Base-by-base conservation (phyloP, 2,329 filamentous ascomycete species). In the Hymenoscyphus occultus region DNA sequence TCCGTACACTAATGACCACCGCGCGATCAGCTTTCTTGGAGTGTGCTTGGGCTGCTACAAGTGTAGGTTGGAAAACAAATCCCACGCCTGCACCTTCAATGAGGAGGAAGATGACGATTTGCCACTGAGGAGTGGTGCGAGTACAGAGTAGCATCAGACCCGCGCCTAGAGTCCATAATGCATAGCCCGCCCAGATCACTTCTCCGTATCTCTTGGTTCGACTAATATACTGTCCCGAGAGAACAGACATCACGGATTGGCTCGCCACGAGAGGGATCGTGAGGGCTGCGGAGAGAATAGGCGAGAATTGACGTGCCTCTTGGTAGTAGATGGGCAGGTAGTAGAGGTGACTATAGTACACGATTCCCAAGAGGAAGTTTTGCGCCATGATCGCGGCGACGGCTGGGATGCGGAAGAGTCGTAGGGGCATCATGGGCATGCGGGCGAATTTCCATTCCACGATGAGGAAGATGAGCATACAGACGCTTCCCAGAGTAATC, bases 271-370 rank as follows among this genome's bases (percentile, higher is more conserved):
- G 76, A 0, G 83, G 80, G 9, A 83, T 76, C 2, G 80, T 81
- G 39, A 86, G 75, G 7, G 78, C 77, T 1, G 85, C 86, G 3
- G 85, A 85, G 31, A 80, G 78, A 2, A 74, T 59, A 14, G 73
- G 72, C 10, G 72, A 71, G 51, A 63, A 74, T 59, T 69, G 68
- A 10, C 73, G 65, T 1, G 81, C 84, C 64, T 87, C 87, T 68
- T 89, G 85, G 56, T 85, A 84, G 73, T 86, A 89, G 0, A 88
- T 76, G 1, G 86, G 86, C 5, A 89, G 73, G 69, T 72, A 89
- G 74, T 87, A 89, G 1, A 88, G 75, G 64, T 82, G 82, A 2
- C 81, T 78, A 69, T 87, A 86, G 69, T 86, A 88, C 1, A 83
- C 82, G 14, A 83, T 78, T 5, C 87, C 86, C 28, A 88, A 80